Conservation (phyloP, 2,329 filamentous ascomycete species). For the Colletotrichum karsti region DNA sequence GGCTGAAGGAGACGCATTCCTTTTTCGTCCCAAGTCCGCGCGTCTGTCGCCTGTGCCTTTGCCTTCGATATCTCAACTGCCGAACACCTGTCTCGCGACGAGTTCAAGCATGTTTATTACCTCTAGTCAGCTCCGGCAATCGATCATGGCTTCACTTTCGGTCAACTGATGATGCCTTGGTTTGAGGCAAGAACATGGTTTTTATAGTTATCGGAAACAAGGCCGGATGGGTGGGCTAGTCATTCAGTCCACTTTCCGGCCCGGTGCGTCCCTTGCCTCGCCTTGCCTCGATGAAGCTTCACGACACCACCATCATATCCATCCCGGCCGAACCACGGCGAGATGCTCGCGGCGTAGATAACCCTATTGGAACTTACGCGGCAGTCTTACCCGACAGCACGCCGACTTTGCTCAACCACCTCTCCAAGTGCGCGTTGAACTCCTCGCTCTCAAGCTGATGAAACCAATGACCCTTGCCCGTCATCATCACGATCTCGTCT, state of each 20-base stretch:
- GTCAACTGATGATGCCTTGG: background rate
- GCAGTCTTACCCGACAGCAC: background rate
- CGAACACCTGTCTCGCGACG: background rate
- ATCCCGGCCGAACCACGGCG: background rate
- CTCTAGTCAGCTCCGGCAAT: no score
- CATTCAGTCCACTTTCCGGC: background rate
- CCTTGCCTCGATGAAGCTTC: background rate
- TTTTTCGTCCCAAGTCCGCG: background rate
- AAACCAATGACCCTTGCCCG: conserved; percentile 16
- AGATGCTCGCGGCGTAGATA: background rate
- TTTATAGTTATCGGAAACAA: background rate
- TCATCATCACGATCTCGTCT: conserved; percentile 17
- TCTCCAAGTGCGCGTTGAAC: conserved; percentile 2
- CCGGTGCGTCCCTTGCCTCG: background rate
- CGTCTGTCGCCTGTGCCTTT: background rate
- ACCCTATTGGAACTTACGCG: background rate
- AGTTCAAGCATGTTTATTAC: no score
- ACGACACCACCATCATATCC: background rate
- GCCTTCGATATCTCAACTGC: no score
- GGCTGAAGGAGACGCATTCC: background rate
- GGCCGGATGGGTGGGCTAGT: background rate
- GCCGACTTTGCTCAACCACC: conserved; percentile 5
- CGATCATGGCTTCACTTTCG: no score
- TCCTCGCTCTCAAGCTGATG: conserved; percentile 17
- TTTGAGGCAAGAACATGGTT: background rate